These are phyloP conservation scores for Crepidotus variabilis DNA, from an alignment of 768 basidiomycete species.

Conservation along the genomic window DNA sequence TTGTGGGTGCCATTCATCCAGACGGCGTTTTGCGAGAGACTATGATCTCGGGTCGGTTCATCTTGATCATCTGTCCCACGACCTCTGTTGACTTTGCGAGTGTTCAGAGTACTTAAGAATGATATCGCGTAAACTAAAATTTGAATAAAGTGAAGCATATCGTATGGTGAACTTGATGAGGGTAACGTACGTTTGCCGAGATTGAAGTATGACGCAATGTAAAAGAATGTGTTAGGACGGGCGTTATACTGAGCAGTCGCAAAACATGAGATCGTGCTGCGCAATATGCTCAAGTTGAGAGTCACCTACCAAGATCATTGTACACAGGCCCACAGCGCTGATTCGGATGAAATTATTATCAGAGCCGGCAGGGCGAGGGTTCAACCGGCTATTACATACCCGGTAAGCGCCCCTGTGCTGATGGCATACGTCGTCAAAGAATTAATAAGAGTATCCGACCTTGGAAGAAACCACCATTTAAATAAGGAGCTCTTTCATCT, in stretches of 20 bases:
- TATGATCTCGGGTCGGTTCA: constrained; percentile 16
- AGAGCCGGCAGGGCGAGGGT: background rate
- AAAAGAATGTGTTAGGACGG: constrained; percentile 49
- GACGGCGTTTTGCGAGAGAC: constrained; percentile 14
- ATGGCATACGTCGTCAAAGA: constrained; percentile 55
- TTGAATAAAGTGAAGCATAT: background rate
- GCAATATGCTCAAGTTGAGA: background rate
- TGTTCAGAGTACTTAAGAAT: constrained; percentile 48
- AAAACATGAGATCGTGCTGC: background rate
- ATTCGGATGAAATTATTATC: background rate
- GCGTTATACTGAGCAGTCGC: constrained; percentile 41
- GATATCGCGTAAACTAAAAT: constrained; percentile 38
- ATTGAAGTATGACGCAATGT: constrained; percentile 55
- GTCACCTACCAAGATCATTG: constrained; percentile 30
- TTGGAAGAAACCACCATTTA: constrained; percentile 16
- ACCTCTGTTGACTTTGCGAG: constrained; percentile 46
- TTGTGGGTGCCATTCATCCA: constrained; percentile 10
- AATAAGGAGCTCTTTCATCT: background rate
- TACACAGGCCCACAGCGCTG: constrained; percentile 41
- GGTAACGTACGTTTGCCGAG: constrained; percentile 49
- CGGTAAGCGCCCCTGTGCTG: constrained; percentile 59
- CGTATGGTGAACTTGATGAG: background rate
- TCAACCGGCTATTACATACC: constrained; percentile 27
- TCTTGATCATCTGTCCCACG: constrained; percentile 43
- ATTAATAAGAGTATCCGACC: constrained; percentile 56